These are phyloP conservation scores for Pyracantha coccinea DNA, from an alignment of 331 rosid species.

Conservation along the genomic window DNA sequence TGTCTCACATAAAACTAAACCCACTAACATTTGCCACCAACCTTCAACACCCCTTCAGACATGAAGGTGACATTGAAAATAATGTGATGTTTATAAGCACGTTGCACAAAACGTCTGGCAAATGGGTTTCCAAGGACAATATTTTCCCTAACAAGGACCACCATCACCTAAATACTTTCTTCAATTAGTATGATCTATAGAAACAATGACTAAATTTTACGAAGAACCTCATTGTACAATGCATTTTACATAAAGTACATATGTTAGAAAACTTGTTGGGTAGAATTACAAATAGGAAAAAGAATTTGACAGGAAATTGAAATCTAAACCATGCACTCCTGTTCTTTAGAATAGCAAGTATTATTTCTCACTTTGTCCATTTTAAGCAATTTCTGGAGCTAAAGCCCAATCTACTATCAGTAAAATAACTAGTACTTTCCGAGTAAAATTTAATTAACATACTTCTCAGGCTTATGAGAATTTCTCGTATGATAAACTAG, in stretches of 20 bases:
- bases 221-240: neutral
- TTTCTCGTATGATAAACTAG: no score
- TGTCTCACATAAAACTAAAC: neutral
- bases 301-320: neutral
- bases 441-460: no score
- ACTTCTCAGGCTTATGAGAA: no score
- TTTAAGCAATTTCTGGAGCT: neutral
- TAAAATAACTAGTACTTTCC: neutral
- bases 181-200: neutral
- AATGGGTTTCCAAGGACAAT: neutral
- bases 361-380: neutral
- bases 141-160: neutral
- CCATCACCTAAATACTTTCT: neutral
- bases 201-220: neutral
- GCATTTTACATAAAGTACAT: neutral
- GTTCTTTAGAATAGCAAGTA: neutral
- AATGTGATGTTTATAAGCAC: neutral
- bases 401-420: neutral
- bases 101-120: neutral
- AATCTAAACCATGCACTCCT: neutral
- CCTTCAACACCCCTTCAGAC: neutral
- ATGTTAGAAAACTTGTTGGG: neutral
- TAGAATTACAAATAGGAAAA: neutral
- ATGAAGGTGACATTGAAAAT: neutral
- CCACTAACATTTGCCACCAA: neutral